Evolutionary conservation across 768 basidiomycete species (phyloP).

Genomic region (Tricholoma hemisulphureum): DNA sequence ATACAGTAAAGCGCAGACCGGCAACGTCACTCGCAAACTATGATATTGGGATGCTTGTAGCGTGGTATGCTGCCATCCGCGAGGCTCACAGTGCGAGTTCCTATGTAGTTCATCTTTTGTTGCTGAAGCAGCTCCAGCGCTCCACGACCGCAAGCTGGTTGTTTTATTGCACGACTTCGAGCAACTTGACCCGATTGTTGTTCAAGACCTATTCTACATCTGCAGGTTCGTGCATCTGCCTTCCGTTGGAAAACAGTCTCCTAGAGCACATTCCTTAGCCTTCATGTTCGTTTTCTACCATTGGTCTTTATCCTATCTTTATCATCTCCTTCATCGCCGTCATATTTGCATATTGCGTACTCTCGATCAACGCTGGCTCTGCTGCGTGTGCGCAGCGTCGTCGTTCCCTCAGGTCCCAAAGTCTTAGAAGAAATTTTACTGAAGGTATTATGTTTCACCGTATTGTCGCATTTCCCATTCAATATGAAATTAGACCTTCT

Average conservation of each 20-base stretch:
- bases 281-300: slow-evolving; percentile 52
- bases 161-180: slow-evolving; percentile 75
- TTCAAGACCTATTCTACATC: slow-evolving; percentile 71
- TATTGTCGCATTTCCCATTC: not conserved
- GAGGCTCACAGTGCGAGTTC: slow-evolving; percentile 35
- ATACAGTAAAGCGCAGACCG: slow-evolving; percentile 45
- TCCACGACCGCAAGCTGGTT: slow-evolving; percentile 42
- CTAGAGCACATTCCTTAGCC: slow-evolving; percentile 36
- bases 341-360: slow-evolving; percentile 60
- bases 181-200: slow-evolving; percentile 57
- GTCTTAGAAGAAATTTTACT: slow-evolving; percentile 55
- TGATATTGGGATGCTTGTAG: slow-evolving; percentile 58
- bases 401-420: slow-evolving; percentile 45
- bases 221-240: slow-evolving; percentile 51
- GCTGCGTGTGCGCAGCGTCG: slow-evolving; percentile 52
- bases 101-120: not conserved
- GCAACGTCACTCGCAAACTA: slow-evolving; percentile 54
- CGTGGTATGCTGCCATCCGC: slow-evolving; percentile 54
- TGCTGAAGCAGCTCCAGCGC: not conserved
- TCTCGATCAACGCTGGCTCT: slow-evolving; percentile 57
- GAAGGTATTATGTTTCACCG: slow-evolving; percentile 37
- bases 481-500: slow-evolving; percentile 49
- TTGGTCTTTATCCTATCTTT: slow-evolving; percentile 64
- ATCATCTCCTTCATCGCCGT: slow-evolving; percentile 53
- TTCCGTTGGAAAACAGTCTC: not conserved